Percentiles rank a stretch among this genome's conserved stretches.
Conservation (phyloP, 2,329 filamentous ascomycete genomes). For the Claviceps capensis region DNA sequence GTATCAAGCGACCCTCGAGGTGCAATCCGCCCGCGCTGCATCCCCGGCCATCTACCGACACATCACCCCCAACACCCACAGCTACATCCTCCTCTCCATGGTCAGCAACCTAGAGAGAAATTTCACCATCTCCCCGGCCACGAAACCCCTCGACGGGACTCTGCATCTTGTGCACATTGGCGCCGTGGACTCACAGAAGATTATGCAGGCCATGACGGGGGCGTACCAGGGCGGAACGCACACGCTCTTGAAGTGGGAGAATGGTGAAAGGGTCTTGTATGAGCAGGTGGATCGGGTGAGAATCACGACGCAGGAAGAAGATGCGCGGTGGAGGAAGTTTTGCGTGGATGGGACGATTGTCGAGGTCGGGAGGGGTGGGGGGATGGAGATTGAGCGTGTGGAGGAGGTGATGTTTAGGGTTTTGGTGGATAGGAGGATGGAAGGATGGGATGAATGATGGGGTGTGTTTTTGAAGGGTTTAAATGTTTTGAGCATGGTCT, state of each 20-base stretch:
- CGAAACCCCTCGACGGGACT: conserved; percentile 54
- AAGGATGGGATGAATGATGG: conserved; percentile 7
- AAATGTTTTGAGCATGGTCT: no score
- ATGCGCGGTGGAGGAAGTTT: conserved; percentile 67
- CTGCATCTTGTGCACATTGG: conserved; percentile 67
- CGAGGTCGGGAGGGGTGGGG: conserved; percentile 53
- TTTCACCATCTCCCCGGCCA: conserved; percentile 69
- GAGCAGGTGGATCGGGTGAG: conserved; percentile 52
- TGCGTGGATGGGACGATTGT: conserved; percentile 91
- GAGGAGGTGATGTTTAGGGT: conserved; percentile 27
- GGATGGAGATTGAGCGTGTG: conserved; percentile 50
- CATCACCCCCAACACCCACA: conserved; percentile 38
- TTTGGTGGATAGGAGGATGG: conserved; percentile 22
- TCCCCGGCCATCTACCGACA: conserved; percentile 6
- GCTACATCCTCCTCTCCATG: conserved; percentile 63
- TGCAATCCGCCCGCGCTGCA: conserved; percentile 10
- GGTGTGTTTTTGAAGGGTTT: no score
- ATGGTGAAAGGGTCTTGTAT: conserved; percentile 55
- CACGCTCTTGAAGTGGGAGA: conserved; percentile 33
- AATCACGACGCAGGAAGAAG: conserved; percentile 46
- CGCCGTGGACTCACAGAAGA: conserved; percentile 45
- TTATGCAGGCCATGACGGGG: conserved; percentile 63
- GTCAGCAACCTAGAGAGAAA: conserved; percentile 71
- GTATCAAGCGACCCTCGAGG: conserved; percentile 31
- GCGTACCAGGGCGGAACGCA: conserved; percentile 47